Evolutionary conservation across 805 yeast genomes (phyloP), one percentile per base, ranked within the genome.

Genomic region (Saccharomycopsis javanensis): DNA sequence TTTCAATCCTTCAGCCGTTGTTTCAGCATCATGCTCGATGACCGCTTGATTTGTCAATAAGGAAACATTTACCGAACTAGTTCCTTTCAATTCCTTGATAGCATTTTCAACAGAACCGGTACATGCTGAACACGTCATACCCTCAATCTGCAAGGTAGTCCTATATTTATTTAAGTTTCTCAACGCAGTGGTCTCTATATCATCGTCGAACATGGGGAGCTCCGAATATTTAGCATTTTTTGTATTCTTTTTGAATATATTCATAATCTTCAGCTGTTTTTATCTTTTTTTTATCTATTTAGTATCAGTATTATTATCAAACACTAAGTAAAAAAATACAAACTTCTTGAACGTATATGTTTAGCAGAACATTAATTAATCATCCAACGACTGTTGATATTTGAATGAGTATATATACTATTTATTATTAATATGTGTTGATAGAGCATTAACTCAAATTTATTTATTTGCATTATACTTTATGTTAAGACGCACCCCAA

Each of bases 51-150:
- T 94, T 0, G 96, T 88, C 11, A 88, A 71, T 31, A 89, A 75
- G 1, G 96, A 86, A 1, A 91, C 88, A 13, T 52, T 51, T 23
- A 53, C 60, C 10, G 37, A 15, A 2, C 68, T 65, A 1, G 65
- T 55, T 1, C 88, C 86, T 0, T 85, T 86, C 8, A 80, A 55
- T 0, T 65, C 65, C 55, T 73, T 70, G 30, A 88, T 64, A 0
- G 82, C 82, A 25, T 71, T 69, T 0, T 82, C 79, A 23, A 92
- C 80, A 0, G 95, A 74, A 1, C 84, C 75, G 0, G 87, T 77
- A 66, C 98, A 92, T 1, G 96, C 78, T 1, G 94, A 84, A 66
- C 97, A 92, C 1, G 98, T 91, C 97, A 92, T 92, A 1, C 97
- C 97, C 11, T 72, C 63, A 1, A 75, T 64, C 15, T 27, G 16